Evolutionary conservation across 1,284 basidiomycete genomes (phyloP), one percentile per base, ranked within the genome.

Genomic region (Cryptococcus sp.): DNA sequence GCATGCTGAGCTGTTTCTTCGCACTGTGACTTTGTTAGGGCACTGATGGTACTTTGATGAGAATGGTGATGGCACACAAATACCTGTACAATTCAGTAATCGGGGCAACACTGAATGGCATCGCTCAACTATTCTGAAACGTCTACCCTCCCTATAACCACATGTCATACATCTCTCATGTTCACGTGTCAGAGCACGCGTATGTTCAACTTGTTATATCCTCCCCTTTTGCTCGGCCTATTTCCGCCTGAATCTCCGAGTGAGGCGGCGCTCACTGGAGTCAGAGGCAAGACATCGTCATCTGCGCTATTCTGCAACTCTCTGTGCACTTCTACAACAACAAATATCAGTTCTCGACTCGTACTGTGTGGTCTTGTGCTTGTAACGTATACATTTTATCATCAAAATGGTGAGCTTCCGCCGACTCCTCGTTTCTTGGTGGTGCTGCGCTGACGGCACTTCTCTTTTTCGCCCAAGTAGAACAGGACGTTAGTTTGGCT

Each of bases 401-500:
- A 45, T 19, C 42, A 45, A 45, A 22, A 45, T 45, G 42, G 42
- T 45, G n/a, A 45, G 42, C 2, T 45, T 45, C 42, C 16, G 7
- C 7, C 41, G 16, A 3, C 3, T 42, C 41, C 42, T 6, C 42
- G 7, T 13, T 35, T 13, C 10, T 2, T 8, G 10, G 2, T 13
- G 42, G 7, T 19, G n/a, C n/a, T 19, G 15, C 8, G 42, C 42
- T 45, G 42, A 45, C 16, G n/a, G 42, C 13, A 19, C 15, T 10
- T 7, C 42, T 45, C n/a, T 45, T n/a, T 19, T n/a, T 15, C 22
- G 16, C 42, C n/a, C 5, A 16, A 42, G 39, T 23, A n/a, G 13
- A 51, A 50, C 56, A 20, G 42, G 20, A 46, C 53, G 53, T 54
- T n/a, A 45, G 42, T 45, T 19, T 10, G 42, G 42, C 42, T 13